A percentile compares a stretch with the other conserved stretches of the same genome.
These are phyloP conservation scores for Toxicodendron radicans DNA, from an alignment of 345 rosid species.

Conservation along the genomic window DNA sequence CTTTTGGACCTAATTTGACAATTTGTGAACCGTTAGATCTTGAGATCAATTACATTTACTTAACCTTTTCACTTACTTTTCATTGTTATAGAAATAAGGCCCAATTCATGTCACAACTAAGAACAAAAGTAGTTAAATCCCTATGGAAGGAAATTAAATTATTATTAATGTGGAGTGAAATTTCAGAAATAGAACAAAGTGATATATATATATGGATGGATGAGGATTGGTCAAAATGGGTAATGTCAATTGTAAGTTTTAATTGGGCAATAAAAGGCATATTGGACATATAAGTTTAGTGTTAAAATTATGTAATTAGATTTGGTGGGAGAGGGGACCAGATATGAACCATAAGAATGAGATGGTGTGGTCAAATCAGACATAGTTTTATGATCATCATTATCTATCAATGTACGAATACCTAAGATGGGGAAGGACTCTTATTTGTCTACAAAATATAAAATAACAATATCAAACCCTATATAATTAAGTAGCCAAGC, in stretches of 20 bases:
- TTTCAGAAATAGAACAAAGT: neutral
- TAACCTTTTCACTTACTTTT: neutral
- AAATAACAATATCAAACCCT: neutral
- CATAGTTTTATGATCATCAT: constrained; percentile 9
- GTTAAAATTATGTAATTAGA: constrained; percentile 21
- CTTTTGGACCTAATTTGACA: constrained; percentile 21
- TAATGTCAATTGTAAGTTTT: neutral
- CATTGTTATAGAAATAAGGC: neutral
- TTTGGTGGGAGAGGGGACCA: constrained; percentile 18
- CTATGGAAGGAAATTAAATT: neutral
- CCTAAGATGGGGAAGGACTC: neutral
- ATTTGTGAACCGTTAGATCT: constrained; percentile 17
- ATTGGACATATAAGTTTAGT: constrained; percentile 14
- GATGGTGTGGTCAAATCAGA: constrained; percentile 18
- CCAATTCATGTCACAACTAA: constrained; percentile 11
- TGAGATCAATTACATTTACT: constrained; percentile 8
- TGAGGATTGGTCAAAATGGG: constrained; percentile 21
- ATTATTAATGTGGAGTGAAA: constrained; percentile 4
- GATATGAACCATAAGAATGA: neutral
- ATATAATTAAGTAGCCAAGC: neutral
- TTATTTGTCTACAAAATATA: constrained; percentile 3
- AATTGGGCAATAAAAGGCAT: constrained; percentile 11
- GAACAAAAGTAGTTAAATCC: constrained; percentile 12
- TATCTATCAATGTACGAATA: neutral
- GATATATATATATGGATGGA: constrained; percentile 10